Percentiles rank a stretch among this genome's conserved stretches.
Evolutionary conservation across 2,329 filamentous ascomycete species (phyloP).

Genomic region (Pestalotiopsis sp.): DNA sequence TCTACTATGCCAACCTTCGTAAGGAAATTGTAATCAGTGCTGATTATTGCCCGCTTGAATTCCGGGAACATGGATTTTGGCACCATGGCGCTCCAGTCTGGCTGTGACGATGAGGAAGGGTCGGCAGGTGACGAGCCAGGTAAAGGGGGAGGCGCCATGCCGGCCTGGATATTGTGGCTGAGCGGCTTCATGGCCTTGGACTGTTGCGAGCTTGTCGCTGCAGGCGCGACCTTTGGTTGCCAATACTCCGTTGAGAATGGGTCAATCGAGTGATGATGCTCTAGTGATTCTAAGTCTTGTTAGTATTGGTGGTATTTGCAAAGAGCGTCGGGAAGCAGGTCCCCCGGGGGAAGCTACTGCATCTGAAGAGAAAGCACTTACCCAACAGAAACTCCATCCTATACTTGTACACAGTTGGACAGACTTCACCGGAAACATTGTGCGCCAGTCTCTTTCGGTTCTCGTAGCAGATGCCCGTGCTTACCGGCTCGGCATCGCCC

Average conservation of each 20-base stretch:
- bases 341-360: neutral
- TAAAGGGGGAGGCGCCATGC: slow-evolving; percentile 22
- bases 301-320: neutral
- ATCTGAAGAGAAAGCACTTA: slow-evolving; percentile 38
- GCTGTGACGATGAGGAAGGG: neutral
- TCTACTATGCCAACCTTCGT: slow-evolving; percentile 76
- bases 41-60: slow-evolving; percentile 71
- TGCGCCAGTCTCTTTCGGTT: slow-evolving; percentile 48
- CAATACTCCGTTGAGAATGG: slow-evolving; percentile 86
- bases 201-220: neutral
- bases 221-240: slow-evolving; percentile 37
- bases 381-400: slow-evolving; percentile 74
- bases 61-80: slow-evolving; percentile 59
- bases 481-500: slow-evolving; percentile 71
- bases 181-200: slow-evolving; percentile 11
- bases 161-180: neutral
- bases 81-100: slow-evolving; percentile 37
- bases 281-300: slow-evolving; percentile 40
- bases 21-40: slow-evolving; percentile 57
- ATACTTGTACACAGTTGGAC: slow-evolving; percentile 54
- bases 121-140: slow-evolving; percentile 11
- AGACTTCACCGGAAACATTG: slow-evolving; percentile 30
- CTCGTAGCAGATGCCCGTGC: slow-evolving; percentile 84
- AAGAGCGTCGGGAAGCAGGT: neutral
- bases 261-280: slow-evolving; percentile 64